Base-by-base conservation (phyloP, 1,284 basidiomycete species). In the Moniliella sp. region DNA sequence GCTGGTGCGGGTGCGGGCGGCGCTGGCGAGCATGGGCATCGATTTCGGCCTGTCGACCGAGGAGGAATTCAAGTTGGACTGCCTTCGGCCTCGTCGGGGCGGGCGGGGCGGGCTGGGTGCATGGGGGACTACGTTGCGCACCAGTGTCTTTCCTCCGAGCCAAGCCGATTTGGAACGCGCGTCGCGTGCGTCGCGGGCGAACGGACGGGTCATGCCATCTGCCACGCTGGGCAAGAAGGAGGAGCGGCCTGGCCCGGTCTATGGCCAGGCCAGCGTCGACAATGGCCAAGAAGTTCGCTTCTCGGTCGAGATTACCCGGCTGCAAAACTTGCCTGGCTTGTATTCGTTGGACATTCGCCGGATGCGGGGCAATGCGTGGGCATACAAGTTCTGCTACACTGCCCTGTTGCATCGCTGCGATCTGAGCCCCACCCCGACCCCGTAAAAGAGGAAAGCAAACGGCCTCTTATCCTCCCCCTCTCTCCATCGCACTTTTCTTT, bases 11-110 rank as follows among this genome's bases (percentile, higher is more conserved):
- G 72, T 94, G 19, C 69, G 71, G 45, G 67, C 69, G 37, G 77
- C 84, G 11, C 67, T 97, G 35, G 70, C 75, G 47, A 71, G 70
- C 26, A 86, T 97, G 81, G 91, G 88, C 14, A 69, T 97, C 36
- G 82, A 88, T 30, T 69, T 86, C 42, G 73, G 78, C 52, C 65
- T 74, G 30, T 65, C 76, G 71, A 44, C 78, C 83, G 54, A 91
- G 73, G 66, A 86, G 80, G 67, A 54, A 25, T 55, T 50, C 36
- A 52, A 52, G 35, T 32, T 58, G 14, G 56, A 58, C 27, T 58
- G 56, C 31, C 29, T 58, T 13, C 51, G 56, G 15, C 37, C 44
- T 11, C 54, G 52, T 37, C 45, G 49, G 7, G 36, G 42, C 18
- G n/a, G n/a, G n/a, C 49, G 49, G 38, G 49, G 45, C 19, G n/a